A percentile compares a stretch with the other conserved stretches of the same genome.
These are phyloP conservation scores for Teunomyces stri DNA, from an alignment of 805 yeast species.

Conservation along the genomic window DNA sequence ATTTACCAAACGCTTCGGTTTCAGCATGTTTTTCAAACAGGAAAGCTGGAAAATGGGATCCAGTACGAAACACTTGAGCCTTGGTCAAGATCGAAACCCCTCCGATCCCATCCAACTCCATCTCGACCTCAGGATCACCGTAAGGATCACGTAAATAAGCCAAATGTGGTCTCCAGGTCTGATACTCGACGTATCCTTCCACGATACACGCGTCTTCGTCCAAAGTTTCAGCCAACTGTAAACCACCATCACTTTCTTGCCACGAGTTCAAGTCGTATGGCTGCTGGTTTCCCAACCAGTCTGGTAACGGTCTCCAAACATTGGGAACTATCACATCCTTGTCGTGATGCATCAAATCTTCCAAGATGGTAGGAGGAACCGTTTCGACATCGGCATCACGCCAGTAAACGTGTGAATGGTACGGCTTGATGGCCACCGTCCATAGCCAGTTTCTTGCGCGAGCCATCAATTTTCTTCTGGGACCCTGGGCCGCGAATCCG, in stretches of 20 bases:
- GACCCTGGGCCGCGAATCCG: conserved; percentile 95
- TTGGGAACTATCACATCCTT: conserved; percentile 93
- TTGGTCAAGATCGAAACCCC: conserved; percentile 91
- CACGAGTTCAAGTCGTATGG: conserved; percentile 84
- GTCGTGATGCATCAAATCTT: conserved; percentile 89
- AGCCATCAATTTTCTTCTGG: conserved; percentile 92
- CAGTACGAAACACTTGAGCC: conserved; percentile 81
- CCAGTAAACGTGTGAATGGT: conserved; percentile 97
- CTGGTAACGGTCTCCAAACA: conserved; percentile 88
- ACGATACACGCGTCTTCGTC: conserved; percentile 96
- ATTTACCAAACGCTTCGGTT: conserved; percentile 94
- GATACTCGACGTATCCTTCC: conserved; percentile 96
- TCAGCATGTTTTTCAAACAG: conserved; percentile 96
- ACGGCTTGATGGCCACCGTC: conserved; percentile 81
- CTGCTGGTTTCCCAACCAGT: conserved; percentile 81
- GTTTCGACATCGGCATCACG: conserved; percentile 97
- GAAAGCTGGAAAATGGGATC: conserved; percentile 95
- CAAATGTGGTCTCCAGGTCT: conserved; percentile 96
- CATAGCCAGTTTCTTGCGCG: conserved; percentile 93
- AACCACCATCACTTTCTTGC: conserved; percentile 83
- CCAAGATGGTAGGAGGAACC: conserved; percentile 77
- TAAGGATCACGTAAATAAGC: conserved; percentile 93
- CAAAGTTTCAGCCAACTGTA: conserved; percentile 68
- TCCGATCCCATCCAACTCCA: conserved; percentile 95
- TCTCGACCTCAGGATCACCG: conserved; percentile 91